phyloP scores from a whole-genome alignment of 169 alveolate genomes.

The Plasmodium yoelii region DNA sequence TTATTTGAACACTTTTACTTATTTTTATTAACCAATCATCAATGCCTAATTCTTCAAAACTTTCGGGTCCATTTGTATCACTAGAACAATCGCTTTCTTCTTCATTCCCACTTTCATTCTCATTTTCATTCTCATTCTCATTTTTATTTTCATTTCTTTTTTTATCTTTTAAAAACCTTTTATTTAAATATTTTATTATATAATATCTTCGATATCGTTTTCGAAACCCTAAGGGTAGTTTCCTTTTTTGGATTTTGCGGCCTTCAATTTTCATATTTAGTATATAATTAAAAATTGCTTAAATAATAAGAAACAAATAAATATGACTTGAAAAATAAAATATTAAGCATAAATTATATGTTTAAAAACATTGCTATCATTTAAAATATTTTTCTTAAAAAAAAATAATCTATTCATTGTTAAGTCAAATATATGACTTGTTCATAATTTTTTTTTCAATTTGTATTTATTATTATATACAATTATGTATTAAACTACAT shows the following conservation, averaged over 20 bases:
- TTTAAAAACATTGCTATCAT: too few species aligned
- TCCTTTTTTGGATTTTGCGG: not conserved
- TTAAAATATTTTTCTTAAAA: too few species aligned
- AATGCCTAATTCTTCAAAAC: conserved; percentile 83
- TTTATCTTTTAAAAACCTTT: not conserved
- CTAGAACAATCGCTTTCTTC: not conserved
- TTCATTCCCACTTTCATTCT: not conserved
- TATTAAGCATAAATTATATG: too few species aligned
- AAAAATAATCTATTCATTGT: too few species aligned
- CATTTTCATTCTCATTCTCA: not conserved
- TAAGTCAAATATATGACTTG: too few species aligned
- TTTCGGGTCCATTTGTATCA: not conserved
- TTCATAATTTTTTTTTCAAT: too few species aligned
- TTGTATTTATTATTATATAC: too few species aligned
- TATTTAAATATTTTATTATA: conserved; percentile 30
- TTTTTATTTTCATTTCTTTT: conserved; percentile 7
- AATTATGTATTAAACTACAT: too few species aligned
- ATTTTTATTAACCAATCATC: conserved; percentile 84
- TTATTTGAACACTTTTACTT: conserved; percentile 79
- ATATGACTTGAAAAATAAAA: too few species aligned
- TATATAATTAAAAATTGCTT: too few species aligned
- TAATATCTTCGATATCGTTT: conserved; percentile 10
- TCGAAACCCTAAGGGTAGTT: conserved; percentile 6
- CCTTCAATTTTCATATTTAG: too few species aligned
- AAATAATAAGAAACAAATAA: too few species aligned